These are phyloP conservation scores for Hypomontagnella monticulosa DNA, from an alignment of 495 filamentous ascomycete genomes.

Conservation along the genomic window DNA sequence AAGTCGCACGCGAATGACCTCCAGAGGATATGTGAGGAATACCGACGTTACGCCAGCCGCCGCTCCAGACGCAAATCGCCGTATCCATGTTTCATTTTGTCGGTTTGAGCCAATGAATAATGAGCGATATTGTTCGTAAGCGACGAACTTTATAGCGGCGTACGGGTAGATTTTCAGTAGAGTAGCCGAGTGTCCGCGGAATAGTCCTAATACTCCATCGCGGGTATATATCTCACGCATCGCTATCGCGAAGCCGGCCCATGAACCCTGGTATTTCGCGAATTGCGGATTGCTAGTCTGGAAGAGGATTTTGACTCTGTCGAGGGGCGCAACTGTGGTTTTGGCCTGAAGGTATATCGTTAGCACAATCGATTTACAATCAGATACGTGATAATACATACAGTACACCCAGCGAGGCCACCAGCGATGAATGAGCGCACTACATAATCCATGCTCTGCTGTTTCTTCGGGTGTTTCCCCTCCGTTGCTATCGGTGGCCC, in stretches of 20 bases:
- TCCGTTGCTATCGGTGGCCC: constrained; percentile 49
- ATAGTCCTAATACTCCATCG: constrained; percentile 81
- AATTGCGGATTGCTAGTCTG: constrained; percentile 95
- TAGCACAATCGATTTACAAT: constrained; percentile 1
- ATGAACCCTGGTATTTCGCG: constrained; percentile 87
- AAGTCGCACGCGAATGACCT: constrained; percentile 89
- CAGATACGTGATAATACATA: constrained; percentile 56
- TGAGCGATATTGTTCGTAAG: constrained; percentile 92
- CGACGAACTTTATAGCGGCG: constrained; percentile 95
- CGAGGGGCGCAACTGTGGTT: constrained; percentile 92
- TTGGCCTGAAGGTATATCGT: constrained; percentile 71
- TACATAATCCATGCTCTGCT: constrained; percentile 82
- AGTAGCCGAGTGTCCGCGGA: constrained; percentile 92
- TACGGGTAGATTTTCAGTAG: constrained; percentile 96
- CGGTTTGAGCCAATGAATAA: constrained; percentile 72
- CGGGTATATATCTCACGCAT: constrained; percentile 81
- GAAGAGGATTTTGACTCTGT: constrained; percentile 98
- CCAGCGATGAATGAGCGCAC: constrained; percentile 83
- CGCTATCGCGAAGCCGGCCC: constrained; percentile 79
- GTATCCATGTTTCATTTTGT: constrained; percentile 77
- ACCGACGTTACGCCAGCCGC: constrained; percentile 89
- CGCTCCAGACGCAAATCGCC: constrained; percentile 80
- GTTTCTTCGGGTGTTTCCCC: constrained; percentile 63
- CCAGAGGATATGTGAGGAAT: constrained; percentile 94
- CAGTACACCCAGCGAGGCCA: constrained; percentile 86